These are phyloP conservation scores for Mortierella sp. DNA, from an alignment of 371 early-diverging fungal species.

Conservation along the genomic window DNA sequence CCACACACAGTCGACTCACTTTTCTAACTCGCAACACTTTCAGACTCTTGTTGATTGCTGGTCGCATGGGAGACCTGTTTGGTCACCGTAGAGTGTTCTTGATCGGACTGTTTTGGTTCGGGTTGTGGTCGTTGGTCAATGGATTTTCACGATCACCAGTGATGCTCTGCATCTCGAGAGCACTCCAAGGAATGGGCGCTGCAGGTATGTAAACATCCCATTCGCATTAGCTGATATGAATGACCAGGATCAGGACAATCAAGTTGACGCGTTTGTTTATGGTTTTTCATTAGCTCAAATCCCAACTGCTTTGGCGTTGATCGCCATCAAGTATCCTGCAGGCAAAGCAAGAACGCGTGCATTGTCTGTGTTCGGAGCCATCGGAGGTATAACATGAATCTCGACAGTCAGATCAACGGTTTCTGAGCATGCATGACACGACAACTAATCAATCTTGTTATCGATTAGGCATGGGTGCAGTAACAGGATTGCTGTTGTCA, in stretches of 20 bases:
- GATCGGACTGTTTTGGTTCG: constrained; percentile 49
- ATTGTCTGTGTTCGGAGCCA: constrained; percentile 48
- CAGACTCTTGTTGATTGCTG: too few relatives aligned
- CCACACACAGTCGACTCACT: too few relatives aligned
- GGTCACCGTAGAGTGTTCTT: constrained; percentile 53
- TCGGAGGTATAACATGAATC: constrained; percentile 45
- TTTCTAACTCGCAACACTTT: too few relatives aligned
- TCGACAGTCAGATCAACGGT: too few relatives aligned
- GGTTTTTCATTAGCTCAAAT: constrained; percentile 30
- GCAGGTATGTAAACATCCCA: constrained; percentile 17
- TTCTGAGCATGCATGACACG: neutral
- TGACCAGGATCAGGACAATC: too few relatives aligned
- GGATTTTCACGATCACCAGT: constrained; percentile 44
- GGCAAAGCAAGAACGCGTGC: constrained; percentile 40
- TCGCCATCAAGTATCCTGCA: constrained; percentile 50
- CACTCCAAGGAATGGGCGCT: constrained; percentile 50
- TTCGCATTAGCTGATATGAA: too few relatives aligned
- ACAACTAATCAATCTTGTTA: neutral
- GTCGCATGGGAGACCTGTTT: constrained; percentile 39
- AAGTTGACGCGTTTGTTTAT: too few relatives aligned
- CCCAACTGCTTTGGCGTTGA: constrained; percentile 49
- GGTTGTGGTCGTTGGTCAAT: constrained; percentile 36
- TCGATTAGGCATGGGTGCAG: constrained; percentile 46
- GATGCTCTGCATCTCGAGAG: constrained; percentile 49
- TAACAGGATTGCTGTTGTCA: constrained; percentile 46